phyloP scores from a whole-genome alignment of 805 yeast genomes.

The Teunomyces gatunensis region DNA sequence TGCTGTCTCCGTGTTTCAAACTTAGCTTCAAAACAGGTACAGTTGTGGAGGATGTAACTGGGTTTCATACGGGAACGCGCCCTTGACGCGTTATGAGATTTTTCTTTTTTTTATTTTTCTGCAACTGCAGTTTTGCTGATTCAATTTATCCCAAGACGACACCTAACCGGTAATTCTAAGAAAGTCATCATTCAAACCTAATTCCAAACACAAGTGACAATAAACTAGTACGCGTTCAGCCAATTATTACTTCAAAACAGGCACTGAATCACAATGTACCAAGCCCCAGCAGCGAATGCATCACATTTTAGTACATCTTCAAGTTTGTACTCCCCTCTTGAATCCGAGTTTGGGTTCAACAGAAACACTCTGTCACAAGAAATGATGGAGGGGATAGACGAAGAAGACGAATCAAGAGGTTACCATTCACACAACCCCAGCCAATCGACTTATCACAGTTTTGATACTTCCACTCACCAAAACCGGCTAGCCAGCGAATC shows the following conservation, averaged over 20 bases:
- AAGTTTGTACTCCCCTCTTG: constrained; percentile 33
- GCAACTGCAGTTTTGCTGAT: not conserved
- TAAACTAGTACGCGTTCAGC: not conserved
- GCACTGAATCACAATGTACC: constrained; percentile 5
- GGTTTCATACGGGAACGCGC: constrained; percentile 3
- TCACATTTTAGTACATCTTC: constrained; percentile 33
- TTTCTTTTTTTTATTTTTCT: not conserved
- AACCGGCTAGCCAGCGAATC: constrained; percentile 9
- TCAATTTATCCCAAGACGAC: not conserved
- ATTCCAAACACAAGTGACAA: not conserved
- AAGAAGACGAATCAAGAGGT: constrained; percentile 16
- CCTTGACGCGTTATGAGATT: constrained; percentile 2
- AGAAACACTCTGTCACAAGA: constrained; percentile 1
- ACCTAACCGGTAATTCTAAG: not conserved
- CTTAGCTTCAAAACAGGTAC: too few relatives aligned
- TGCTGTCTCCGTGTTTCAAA: too few relatives aligned
- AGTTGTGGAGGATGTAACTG: not conserved
- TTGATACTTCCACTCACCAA: not conserved
- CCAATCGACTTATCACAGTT: not conserved
- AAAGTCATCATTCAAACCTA: not conserved
- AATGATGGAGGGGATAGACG: constrained; percentile 14
- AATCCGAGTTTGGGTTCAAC: constrained; percentile 15
- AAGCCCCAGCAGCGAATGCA: constrained; percentile 5
- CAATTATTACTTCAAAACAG: not conserved
- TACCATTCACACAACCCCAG: not conserved